Evolutionary conservation across 2,329 filamentous ascomycete genomes (phyloP), one percentile per base, ranked within the genome.

Genomic region (Monilinia fructicola): DNA sequence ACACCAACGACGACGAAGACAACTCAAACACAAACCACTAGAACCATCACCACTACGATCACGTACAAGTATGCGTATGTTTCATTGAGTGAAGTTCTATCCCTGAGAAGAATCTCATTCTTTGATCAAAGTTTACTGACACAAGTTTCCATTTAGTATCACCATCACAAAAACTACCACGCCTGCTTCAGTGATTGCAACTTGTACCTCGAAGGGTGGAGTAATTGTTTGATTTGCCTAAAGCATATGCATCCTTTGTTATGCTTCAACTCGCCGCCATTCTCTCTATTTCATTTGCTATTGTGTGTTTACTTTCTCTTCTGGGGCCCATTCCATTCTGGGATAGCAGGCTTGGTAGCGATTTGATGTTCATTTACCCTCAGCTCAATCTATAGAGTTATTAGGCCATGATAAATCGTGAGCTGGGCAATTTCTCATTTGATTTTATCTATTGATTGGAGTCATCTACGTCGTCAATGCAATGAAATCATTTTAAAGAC

Each of bases 151-250:
- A 14, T 23, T 38, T 65, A 65, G 64, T 35, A 38, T 65, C 48
- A 65, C 55, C 0, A 61, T 65, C 26, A 65, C 64, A 35, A 61
- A 53, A 35, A 61, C 64, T 18, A 38, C 64, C 18, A 65, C 55
- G 11, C 64, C 64, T 18, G n/a, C 64, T 38, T 61, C 54, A 23
- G 46, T 61, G 10, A 46, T 54, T 4, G 54, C 55, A 46, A 52
- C 42, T 31, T 65, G 64, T 23, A 65, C 46, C 16, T 54, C 55
- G 9, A 52, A 60, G 46, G 64, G 64, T 6, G 64, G 64, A 26
- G 46, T 48, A 18, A 38, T 60, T 38, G 9, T 50, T 50, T 60
- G 44, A 60, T 50, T 38, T 38, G 3, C n/a, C 44, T 38, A n/a
- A n/a, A 18, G 18, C 1, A 10, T 3, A 11, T 46, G 46, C 0